phyloP scores from a whole-genome alignment of 257 asterid genomes.

The Nicotiana sylvestris region DNA sequence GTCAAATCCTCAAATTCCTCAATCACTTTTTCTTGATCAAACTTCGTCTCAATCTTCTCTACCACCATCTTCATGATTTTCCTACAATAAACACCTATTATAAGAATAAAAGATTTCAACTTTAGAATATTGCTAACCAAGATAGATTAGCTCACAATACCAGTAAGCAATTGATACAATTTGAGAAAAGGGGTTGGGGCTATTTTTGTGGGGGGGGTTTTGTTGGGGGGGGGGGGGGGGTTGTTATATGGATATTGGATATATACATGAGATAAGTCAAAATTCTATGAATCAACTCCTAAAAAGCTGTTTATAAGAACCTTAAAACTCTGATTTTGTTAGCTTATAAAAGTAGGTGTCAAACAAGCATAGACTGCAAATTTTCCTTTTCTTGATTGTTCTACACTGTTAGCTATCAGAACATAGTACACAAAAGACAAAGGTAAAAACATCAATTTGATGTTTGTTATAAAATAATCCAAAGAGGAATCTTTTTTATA shows the following conservation, averaged over 20 bases:
- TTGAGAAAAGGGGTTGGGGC: too few relatives aligned
- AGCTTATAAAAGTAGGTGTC: too few relatives aligned
- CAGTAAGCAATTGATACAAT: too few relatives aligned
- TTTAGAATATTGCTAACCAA: too few relatives aligned
- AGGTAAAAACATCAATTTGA: background rate
- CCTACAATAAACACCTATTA: background rate
- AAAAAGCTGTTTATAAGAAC: too few relatives aligned
- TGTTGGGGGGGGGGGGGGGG: too few relatives aligned
- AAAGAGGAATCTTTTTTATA: background rate
- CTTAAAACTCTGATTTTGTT: too few relatives aligned
- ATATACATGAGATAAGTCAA: too few relatives aligned
- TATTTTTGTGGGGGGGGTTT: too few relatives aligned
- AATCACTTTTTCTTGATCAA: constrained; percentile 57
- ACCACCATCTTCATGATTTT: constrained; percentile 29
- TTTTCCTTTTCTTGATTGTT: background rate
- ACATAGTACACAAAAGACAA: background rate
- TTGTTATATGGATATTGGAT: too few relatives aligned
- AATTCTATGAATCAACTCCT: too few relatives aligned
- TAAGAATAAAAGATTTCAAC: background rate
- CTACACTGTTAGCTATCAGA: background rate
- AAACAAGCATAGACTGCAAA: background rate
- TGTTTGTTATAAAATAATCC: background rate
- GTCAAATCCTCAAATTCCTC: constrained; percentile 69
- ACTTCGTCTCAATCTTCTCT: constrained; percentile 55
- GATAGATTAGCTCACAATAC: too few relatives aligned